Evolutionary conservation across 177 flowering plant genomes (phyloP).

Genomic region (Vitis hybrid): DNA sequence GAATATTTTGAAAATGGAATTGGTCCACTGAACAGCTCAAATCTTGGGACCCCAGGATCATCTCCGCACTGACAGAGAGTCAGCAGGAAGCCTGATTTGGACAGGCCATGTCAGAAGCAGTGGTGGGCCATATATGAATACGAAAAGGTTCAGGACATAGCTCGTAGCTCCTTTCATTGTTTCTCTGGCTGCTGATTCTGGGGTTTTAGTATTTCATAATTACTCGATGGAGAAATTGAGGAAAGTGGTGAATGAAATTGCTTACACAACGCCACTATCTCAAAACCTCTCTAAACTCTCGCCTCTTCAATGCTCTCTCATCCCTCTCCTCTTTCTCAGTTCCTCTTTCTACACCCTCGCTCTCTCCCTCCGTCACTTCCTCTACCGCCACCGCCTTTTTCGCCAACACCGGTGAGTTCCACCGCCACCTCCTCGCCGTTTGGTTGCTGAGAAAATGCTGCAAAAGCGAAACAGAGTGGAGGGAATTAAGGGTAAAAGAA

Average conservation of each 20-base stretch:
- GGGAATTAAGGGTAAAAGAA: no score
- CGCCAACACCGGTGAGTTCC: constrained; percentile 40
- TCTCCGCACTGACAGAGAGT: no score
- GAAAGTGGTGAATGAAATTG: constrained; percentile 51
- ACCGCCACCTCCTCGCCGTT: not conserved
- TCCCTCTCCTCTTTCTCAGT: constrained; percentile 64
- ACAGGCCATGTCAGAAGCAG: no score
- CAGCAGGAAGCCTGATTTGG: no score
- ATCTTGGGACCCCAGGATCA: no score
- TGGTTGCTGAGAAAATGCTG: constrained; percentile 1
- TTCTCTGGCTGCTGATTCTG: no score
- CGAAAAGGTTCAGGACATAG: no score
- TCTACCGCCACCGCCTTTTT: constrained; percentile 51
- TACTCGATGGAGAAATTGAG: constrained; percentile 54
- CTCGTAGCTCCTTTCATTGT: no score
- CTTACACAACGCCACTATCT: constrained; percentile 26
- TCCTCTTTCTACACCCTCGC: constrained; percentile 59
- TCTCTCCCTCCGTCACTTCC: constrained; percentile 47
- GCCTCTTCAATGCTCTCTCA: constrained; percentile 40
- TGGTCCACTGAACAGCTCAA: no score
- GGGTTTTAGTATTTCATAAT: no score
- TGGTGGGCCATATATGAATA: no score
- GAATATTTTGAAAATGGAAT: no score
- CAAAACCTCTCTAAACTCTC: constrained; percentile 38
- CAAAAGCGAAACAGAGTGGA: not conserved